Base-by-base conservation (phyloP, 2,329 filamentous ascomycete species). In the Diaporthe citrichinensis region DNA sequence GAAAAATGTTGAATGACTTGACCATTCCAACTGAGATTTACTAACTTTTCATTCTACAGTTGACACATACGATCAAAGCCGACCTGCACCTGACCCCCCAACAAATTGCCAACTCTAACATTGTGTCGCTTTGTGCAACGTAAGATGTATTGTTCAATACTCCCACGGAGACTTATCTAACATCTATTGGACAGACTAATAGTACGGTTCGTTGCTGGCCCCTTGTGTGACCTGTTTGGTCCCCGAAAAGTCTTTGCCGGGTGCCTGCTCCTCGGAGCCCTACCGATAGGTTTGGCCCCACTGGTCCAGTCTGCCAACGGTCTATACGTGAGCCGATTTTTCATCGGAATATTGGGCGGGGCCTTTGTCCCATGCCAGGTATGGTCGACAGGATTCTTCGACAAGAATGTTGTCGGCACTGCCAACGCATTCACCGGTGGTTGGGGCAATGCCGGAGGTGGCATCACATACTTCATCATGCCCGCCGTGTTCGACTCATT, bases 391-490 rank as follows among this genome's bases (percentile, higher is more conserved):
- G 95, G 93, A 0, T 98, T 98, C 87, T 98, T 95, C 83, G 95
- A 98, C 85, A 97, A 96, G 86, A 97, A 96, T 80, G 89, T 98
- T 36, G 94, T 98, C 25, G 96, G 96, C 65, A 96, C 94, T 8
- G 94, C 95, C 77, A 98, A 98, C 81, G 94, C 95, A 3, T 85
- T 98, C 25, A 93, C 95, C 1, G 96, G 92, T 57, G 96, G 96
- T 20, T 93, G 94, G 86, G 96, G 95, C 71, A 98, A 98, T 80
- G 90, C 94, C 36, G 95, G 96, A 75, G 96, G 95, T 78, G 96
- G 96, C 74, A 94, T 98, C 78, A 98, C 95, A 2, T 98, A 98
- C 86, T 97, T 98, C 83, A 90, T 96, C 79, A 98, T 98, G 95
- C 95, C 96, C 2, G 94, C 94, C 7, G 92, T 98, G 74, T 97